Evolutionary conservation across 1,284 basidiomycete species (phyloP).

Genomic region (Ganoderma multipileum): DNA sequence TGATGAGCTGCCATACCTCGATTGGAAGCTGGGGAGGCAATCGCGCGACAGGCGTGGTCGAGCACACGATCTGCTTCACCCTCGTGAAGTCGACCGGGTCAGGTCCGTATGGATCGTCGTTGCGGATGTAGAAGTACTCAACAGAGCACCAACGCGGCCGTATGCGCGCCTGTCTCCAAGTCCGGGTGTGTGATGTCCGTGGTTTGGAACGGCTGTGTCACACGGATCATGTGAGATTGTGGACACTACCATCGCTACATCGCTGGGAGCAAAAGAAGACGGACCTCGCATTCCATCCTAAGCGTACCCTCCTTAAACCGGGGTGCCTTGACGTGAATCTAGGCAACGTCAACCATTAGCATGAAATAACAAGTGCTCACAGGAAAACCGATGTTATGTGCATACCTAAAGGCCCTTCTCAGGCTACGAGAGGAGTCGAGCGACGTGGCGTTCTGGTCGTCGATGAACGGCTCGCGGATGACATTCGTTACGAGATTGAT

Average conservation of each 20-base stretch:
- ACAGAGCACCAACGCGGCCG: too few relatives aligned
- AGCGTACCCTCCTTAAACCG: slow-evolving; percentile 75
- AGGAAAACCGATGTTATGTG: neutral
- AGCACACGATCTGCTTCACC: too few relatives aligned
- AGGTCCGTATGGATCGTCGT: too few relatives aligned
- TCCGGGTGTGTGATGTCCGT: slow-evolving; percentile 54
- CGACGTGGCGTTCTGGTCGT: slow-evolving; percentile 74
- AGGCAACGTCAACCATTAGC: neutral
- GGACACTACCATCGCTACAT: neutral
- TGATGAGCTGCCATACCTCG: too few relatives aligned
- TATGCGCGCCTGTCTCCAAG: too few relatives aligned
- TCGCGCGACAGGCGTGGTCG: too few relatives aligned
- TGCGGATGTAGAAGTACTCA: too few relatives aligned
- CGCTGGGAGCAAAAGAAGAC: slow-evolving; percentile 23
- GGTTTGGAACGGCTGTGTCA: slow-evolving; percentile 59
- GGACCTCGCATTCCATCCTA: slow-evolving; percentile 77
- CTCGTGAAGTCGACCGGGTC: too few relatives aligned
- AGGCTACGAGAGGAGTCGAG: slow-evolving; percentile 77
- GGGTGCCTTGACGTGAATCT: slow-evolving; percentile 60
- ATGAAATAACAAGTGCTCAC: neutral
- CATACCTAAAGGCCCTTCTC: slow-evolving; percentile 55
- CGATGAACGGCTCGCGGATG: slow-evolving; percentile 77
- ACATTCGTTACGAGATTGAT: slow-evolving; percentile 64
- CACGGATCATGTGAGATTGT: neutral
- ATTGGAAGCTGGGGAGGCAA: too few relatives aligned